Conservation (phyloP, 2,329 filamentous ascomycete genomes). For the Lachnellula cervina region DNA sequence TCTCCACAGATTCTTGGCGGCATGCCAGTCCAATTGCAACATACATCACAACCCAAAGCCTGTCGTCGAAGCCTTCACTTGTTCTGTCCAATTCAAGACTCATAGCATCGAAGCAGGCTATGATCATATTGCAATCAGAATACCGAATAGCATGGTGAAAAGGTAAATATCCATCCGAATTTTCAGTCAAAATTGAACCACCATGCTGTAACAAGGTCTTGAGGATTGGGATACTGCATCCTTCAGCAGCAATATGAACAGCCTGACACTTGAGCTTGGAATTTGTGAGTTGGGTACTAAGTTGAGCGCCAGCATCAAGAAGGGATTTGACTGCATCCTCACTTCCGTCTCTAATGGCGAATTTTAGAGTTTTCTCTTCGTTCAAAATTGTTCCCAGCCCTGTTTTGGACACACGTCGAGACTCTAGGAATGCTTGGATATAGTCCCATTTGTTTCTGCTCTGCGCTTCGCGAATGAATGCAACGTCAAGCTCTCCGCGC, state of each 20-base stretch:
- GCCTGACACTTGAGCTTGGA: not conserved
- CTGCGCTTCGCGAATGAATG: not conserved
- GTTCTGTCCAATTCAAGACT: too few species aligned
- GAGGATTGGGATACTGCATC: not conserved
- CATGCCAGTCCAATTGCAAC: not conserved
- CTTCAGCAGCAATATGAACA: not conserved
- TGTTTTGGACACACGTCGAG: not conserved
- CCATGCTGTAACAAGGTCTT: not conserved
- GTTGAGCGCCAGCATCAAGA: not conserved
- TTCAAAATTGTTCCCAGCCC: not conserved
- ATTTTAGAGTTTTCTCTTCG: not conserved
- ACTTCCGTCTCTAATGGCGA: not conserved
- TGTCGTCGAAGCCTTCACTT: too few species aligned
- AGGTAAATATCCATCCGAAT: not conserved
- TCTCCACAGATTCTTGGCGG: not conserved
- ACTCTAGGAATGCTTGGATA: not conserved
- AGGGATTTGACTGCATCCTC: not conserved
- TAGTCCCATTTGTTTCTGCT: not conserved
- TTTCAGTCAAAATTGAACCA: not conserved
- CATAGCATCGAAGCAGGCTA: not conserved
- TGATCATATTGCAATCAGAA: not conserved
- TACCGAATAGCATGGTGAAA: not conserved
- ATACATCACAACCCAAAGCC: not conserved
- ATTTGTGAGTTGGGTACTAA: not conserved
- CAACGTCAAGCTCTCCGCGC: not conserved